phyloP scores from a whole-genome alignment of 2,329 filamentous ascomycete genomes.

The Emmonsia crescens region DNA sequence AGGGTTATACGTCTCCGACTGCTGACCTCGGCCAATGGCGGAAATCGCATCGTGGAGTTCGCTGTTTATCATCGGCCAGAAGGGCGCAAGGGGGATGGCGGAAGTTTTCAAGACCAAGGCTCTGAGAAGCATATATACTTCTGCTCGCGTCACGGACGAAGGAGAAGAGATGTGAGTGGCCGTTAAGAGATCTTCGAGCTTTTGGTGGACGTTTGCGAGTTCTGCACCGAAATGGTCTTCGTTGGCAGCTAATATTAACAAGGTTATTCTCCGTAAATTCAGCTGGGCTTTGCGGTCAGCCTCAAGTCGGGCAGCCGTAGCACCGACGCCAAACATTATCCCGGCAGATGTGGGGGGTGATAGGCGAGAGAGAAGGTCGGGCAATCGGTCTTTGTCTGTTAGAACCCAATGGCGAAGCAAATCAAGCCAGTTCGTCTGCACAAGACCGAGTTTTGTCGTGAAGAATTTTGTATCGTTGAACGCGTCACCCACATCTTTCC shows the following conservation, averaged over 20 bases:
- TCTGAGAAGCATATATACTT: constrained; percentile 80
- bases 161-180: constrained; percentile 84
- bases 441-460: constrained; percentile 52
- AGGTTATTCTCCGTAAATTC: constrained; percentile 70
- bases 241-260: constrained; percentile 65
- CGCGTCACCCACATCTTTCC: constrained; percentile 80
- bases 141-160: constrained; percentile 76
- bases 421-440: constrained; percentile 67
- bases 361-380: constrained; percentile 68
- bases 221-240: constrained; percentile 72
- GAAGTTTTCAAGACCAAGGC: constrained; percentile 71
- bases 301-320: constrained; percentile 84
- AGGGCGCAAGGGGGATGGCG: constrained; percentile 63
- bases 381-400: constrained; percentile 76
- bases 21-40: constrained; percentile 58
- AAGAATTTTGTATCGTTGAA: constrained; percentile 89
- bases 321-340: constrained; percentile 97
- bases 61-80: constrained; percentile 84
- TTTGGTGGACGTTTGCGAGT: constrained; percentile 63
- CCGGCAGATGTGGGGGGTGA: constrained; percentile 81
- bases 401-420: constrained; percentile 75
- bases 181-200: constrained; percentile 71
- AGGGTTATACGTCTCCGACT: constrained; percentile 67
- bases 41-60: constrained; percentile 74
- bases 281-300: constrained; percentile 88